A percentile compares a stretch with the other conserved stretches of the same genome.
Evolutionary conservation across 1,284 basidiomycete genomes (phyloP).

Genomic region (Trichosporon asahii): DNA sequence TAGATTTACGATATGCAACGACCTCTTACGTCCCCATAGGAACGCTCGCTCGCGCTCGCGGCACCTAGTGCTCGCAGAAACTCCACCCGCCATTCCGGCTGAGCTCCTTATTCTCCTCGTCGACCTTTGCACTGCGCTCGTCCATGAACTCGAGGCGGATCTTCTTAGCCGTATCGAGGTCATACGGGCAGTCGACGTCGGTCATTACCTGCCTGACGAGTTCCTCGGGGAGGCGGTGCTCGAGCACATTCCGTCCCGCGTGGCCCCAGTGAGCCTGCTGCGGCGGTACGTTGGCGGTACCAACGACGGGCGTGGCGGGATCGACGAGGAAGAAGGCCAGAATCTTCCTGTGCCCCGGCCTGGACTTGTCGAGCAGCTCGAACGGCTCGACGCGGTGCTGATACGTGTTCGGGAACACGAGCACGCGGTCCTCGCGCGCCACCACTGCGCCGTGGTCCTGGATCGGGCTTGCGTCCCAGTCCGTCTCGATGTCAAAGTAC

Average conservation of each 20-base stretch:
- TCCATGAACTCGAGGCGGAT: constrained; percentile 24
- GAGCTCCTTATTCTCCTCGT: not conserved
- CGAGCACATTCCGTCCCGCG: not conserved
- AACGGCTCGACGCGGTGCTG: constrained; percentile 20
- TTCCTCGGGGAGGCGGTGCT: not conserved
- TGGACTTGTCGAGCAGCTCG: constrained; percentile 17
- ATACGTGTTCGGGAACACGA: constrained; percentile 21
- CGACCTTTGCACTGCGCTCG: constrained; percentile 16
- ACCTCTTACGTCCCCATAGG: no score
- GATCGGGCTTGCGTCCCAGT: not conserved
- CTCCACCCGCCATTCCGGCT: not conserved
- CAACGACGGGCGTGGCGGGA: constrained; percentile 13
- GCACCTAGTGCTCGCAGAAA: constrained; percentile 21
- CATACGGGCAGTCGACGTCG: constrained; percentile 19
- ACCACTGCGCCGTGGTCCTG: not conserved
- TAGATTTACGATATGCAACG: not conserved
- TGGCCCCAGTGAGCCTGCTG: constrained; percentile 21
- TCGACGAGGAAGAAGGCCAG: constrained; percentile 27
- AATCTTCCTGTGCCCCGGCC: constrained; percentile 23
- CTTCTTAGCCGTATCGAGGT: constrained; percentile 16
- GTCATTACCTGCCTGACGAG: constrained; percentile 11
- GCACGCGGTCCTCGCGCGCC: constrained; percentile 10
- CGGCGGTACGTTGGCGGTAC: constrained; percentile 21
- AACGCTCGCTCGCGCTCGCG: no score
- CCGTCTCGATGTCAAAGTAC: constrained; percentile 8